A percentile compares a stretch with the other conserved stretches of the same genome.
phyloP scores from a whole-genome alignment of 2,329 filamentous ascomycete genomes.

The Cercospora zeina region DNA sequence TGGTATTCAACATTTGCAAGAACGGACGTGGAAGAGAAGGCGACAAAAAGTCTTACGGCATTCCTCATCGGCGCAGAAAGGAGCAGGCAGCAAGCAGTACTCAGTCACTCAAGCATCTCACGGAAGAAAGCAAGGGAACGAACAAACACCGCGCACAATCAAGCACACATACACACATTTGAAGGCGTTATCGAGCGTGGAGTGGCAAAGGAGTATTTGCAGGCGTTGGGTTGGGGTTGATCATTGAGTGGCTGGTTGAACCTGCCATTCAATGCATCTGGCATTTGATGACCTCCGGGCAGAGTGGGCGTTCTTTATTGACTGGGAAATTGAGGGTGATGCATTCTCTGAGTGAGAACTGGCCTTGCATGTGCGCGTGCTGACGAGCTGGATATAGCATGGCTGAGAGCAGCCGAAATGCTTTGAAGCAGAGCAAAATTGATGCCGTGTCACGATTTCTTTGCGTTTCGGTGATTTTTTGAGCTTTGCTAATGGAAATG shows the following conservation, averaged over 20 bases:
- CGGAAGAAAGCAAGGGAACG: background rate
- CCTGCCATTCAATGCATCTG: background rate
- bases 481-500: background rate
- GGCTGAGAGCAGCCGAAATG: background rate
- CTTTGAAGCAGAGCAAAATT: background rate
- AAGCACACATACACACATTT: background rate
- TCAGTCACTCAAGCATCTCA: background rate
- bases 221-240: background rate
- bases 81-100: background rate
- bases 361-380: background rate
- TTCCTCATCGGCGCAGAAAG: background rate
- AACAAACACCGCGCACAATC: background rate
- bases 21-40: background rate
- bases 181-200: background rate
- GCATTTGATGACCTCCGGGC: background rate
- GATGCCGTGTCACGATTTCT: background rate
- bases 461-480: background rate
- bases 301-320: background rate
- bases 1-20: background rate
- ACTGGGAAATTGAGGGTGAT: background rate
- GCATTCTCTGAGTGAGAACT: background rate
- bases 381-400: constrained; percentile 2
- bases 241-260: constrained; percentile 5
- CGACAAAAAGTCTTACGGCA: background rate
- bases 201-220: background rate